Conservation (phyloP, 2,329 filamentous ascomycete species). For the Knufia fluminis region DNA sequence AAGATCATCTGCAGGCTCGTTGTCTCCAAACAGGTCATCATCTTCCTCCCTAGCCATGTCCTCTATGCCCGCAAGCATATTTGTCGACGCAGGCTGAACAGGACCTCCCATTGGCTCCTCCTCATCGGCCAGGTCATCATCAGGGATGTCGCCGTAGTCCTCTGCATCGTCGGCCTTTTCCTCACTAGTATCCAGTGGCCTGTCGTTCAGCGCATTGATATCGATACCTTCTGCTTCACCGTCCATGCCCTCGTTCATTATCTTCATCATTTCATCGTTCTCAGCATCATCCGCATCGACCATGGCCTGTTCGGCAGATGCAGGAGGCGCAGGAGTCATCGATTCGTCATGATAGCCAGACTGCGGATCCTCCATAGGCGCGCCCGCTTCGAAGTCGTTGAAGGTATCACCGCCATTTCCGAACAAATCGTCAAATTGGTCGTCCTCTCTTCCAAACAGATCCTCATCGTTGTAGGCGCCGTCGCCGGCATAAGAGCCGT, state of each 20-base stretch:
- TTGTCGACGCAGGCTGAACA: slow-evolving; percentile 11
- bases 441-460: background rate
- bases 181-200: slow-evolving; percentile 44
- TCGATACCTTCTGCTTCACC: slow-evolving; percentile 18
- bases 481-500: slow-evolving; percentile 1
- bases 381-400: background rate
- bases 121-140: slow-evolving; percentile 82
- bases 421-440: slow-evolving; percentile 17
- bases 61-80: slow-evolving; percentile 31
- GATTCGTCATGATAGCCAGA: too few relatives aligned
- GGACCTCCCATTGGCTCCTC: slow-evolving; percentile 29
- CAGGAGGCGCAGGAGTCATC: slow-evolving; percentile 10
- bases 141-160: slow-evolving; percentile 84
- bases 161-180: slow-evolving; percentile 80
- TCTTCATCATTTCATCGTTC: slow-evolving; percentile 21
- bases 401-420: slow-evolving; percentile 14
- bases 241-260: slow-evolving; percentile 32
- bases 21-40: slow-evolving; percentile 24
- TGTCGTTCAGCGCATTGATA: slow-evolving; percentile 19
- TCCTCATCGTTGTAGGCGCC: slow-evolving; percentile 14
- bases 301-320: slow-evolving; percentile 9
- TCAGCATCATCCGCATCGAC: background rate
- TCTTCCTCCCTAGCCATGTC: slow-evolving; percentile 47
- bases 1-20: slow-evolving; percentile 15
- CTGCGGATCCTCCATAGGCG: too few relatives aligned